A percentile compares a stretch with the other conserved stretches of the same genome.
These are phyloP conservation scores for Homolaphlyctis polyrhiza DNA, from an alignment of 371 early-diverging fungal genomes.

Conservation along the genomic window DNA sequence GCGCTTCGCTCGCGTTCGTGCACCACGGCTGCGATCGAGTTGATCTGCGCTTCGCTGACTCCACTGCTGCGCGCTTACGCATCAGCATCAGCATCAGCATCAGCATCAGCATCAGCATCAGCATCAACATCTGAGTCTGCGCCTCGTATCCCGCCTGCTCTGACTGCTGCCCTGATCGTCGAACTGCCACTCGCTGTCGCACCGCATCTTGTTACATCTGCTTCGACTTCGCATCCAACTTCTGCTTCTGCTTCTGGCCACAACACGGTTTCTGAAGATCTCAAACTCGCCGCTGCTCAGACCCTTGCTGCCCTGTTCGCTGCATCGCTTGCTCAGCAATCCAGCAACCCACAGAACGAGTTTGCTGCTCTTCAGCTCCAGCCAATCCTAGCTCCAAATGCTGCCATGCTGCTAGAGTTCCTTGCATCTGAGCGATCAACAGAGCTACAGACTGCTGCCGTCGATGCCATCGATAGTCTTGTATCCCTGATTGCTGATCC, in stretches of 20 bases:
- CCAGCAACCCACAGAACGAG: neutral
- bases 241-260: neutral
- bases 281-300: neutral
- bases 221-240: neutral
- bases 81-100: too few relatives aligned
- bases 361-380: conserved; percentile 10
- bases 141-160: neutral
- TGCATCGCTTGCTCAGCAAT: neutral
- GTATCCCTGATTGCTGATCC: conserved; percentile 28
- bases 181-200: conserved; percentile 2
- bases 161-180: neutral
- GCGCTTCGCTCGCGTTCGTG: neutral
- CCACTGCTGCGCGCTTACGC: neutral
- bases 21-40: neutral
- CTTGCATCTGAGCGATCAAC: conserved; percentile 25
- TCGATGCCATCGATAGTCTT: conserved; percentile 27
- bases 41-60: neutral
- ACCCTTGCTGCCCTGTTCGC: neutral
- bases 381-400: conserved; percentile 22
- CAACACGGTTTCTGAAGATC: neutral
- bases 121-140: too few relatives aligned
- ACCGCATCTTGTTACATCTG: too few relatives aligned
- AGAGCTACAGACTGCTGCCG: conserved; percentile 34
- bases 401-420: conserved; percentile 31
- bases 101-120: too few relatives aligned